These are phyloP conservation scores for Pezicula carpinea DNA, from an alignment of 2,329 filamentous ascomycete genomes.

Conservation along the genomic window DNA sequence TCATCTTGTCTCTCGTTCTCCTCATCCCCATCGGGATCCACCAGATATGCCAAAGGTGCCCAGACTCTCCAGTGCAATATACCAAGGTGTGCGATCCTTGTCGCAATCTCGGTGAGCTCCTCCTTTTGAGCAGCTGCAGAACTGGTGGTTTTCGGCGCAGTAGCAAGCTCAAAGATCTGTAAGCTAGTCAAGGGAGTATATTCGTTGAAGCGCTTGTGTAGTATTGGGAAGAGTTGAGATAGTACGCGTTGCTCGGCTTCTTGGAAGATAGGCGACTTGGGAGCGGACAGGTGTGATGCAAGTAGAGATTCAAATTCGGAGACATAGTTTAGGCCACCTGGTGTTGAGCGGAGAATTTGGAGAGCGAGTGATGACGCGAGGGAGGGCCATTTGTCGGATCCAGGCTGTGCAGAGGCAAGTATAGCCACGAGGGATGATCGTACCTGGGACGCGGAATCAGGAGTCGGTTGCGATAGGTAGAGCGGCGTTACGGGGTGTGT, in stretches of 20 bases:
- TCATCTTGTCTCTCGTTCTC: constrained; percentile 9
- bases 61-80: constrained; percentile 89
- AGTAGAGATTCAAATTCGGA: constrained; percentile 26
- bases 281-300: constrained; percentile 25
- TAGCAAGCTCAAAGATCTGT: constrained; percentile 29
- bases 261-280: constrained; percentile 22
- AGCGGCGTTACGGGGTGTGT: constrained; percentile 20
- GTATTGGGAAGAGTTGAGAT: constrained; percentile 20
- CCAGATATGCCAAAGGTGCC: constrained; percentile 66
- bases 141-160: constrained; percentile 14
- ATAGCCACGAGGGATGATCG: constrained; percentile 25
- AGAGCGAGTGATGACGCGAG: constrained; percentile 24
- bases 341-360: constrained; percentile 28
- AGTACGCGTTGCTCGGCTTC: constrained; percentile 25
- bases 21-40: constrained; percentile 23
- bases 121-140: constrained; percentile 15
- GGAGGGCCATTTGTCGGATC: constrained; percentile 23
- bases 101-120: constrained; percentile 61
- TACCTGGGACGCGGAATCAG: constrained; percentile 21
- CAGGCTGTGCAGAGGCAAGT: constrained; percentile 20
- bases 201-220: constrained; percentile 23
- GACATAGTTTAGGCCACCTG: constrained; percentile 22
- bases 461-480: constrained; percentile 18
- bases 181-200: constrained; percentile 26
- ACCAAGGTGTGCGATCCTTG: constrained; percentile 75